Conservation (phyloP, 2,329 filamentous ascomycete genomes). For the Pseudogymnoascus sp. region DNA sequence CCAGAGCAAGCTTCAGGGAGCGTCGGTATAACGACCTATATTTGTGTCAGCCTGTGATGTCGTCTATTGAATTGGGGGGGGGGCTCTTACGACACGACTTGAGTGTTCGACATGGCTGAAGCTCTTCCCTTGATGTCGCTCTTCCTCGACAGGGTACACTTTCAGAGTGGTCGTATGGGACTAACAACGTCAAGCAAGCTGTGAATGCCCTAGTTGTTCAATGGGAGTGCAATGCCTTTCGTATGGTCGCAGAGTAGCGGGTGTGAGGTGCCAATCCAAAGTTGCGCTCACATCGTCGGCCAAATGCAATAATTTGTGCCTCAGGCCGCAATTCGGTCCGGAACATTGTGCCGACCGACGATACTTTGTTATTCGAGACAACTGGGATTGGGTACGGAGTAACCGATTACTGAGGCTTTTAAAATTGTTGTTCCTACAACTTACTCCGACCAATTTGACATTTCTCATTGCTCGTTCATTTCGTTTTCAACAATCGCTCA, state of each 20-base stretch:
- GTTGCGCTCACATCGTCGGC: background rate
- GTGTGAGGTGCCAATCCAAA: slow-evolving; percentile 3
- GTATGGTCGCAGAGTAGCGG: background rate
- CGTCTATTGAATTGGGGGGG: background rate
- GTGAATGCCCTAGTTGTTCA: background rate
- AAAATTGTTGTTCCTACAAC: slow-evolving; percentile 1
- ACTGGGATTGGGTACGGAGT: slow-evolving; percentile 2
- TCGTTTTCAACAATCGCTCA: slow-evolving; percentile 2
- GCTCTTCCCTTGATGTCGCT: slow-evolving; percentile 2
- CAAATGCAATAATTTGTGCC: background rate
- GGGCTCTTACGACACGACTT: slow-evolving; percentile 26
- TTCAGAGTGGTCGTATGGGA: background rate
- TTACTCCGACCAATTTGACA: background rate
- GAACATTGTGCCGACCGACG: background rate
- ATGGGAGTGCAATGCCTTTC: slow-evolving; percentile 3
- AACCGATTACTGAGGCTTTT: slow-evolving; percentile 4
- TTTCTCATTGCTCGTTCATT: background rate
- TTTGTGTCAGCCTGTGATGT: slow-evolving; percentile 13
- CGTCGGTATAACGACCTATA: slow-evolving; percentile 74
- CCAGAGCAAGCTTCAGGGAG: slow-evolving; percentile 83
- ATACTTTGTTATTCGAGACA: slow-evolving; percentile 5
- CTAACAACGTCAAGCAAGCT: background rate
- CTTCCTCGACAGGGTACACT: background rate
- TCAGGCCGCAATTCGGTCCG: background rate
- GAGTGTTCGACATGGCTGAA: slow-evolving; percentile 28